A percentile compares a stretch with the other conserved stretches of the same genome.
Conservation (phyloP, 1,284 basidiomycete species). For the Malassezia cuniculi region DNA sequence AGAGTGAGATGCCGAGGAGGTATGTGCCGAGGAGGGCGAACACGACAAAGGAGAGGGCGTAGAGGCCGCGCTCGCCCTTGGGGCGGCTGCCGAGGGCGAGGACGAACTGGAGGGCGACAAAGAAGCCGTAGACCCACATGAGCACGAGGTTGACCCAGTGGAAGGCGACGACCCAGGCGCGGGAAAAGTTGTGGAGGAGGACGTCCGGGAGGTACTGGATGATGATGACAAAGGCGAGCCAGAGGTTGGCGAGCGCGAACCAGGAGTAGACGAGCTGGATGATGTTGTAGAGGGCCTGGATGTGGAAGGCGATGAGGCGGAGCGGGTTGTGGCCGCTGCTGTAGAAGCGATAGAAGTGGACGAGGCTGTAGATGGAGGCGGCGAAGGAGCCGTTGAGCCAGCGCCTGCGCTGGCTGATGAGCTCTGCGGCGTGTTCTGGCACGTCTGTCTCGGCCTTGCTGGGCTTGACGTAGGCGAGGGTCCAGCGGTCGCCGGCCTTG, state of each 20-base stretch:
- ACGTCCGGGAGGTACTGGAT: conserved; percentile 66
- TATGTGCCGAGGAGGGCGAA: conserved; percentile 44
- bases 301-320: conserved; percentile 83
- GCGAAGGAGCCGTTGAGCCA: conserved; percentile 98
- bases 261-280: conserved; percentile 83
- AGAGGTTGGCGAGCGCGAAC: conserved; percentile 82
- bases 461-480: conserved; percentile 82
- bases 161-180: conserved; percentile 57
- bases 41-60: conserved; percentile 65
- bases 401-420: conserved; percentile 80
- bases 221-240: conserved; percentile 91
- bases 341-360: conserved; percentile 86
- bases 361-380: conserved; percentile 73
- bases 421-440: conserved; percentile 63
- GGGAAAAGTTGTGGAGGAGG: conserved; percentile 61
- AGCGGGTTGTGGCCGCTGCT: conserved; percentile 66
- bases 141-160: conserved; percentile 63
- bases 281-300: conserved; percentile 81
- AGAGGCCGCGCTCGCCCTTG: conserved; percentile 73
- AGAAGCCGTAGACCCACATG: conserved; percentile 73
- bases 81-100: conserved; percentile 82
- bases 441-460: conserved; percentile 91
- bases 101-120: conserved; percentile 78
- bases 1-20: conserved; percentile 36
- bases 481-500: conserved; percentile 71